Conservation (phyloP, 192 early-diverging fungal genomes). For the Coemansia sp. region DNA sequence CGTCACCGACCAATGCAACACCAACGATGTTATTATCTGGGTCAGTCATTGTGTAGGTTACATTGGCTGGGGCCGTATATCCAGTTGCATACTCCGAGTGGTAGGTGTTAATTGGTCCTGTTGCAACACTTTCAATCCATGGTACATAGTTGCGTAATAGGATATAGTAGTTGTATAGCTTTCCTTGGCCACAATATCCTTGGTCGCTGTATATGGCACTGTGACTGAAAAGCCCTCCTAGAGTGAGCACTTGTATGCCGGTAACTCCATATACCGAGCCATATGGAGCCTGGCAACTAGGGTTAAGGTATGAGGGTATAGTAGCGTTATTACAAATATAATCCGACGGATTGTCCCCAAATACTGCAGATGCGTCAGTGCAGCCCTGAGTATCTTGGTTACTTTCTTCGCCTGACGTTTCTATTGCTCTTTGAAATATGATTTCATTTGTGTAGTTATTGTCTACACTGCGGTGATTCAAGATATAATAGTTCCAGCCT, state of each 20-base stretch:
- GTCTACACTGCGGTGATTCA: background rate
- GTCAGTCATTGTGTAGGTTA: constrained; percentile 4
- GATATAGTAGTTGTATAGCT: constrained; percentile 27
- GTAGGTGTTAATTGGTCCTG: background rate
- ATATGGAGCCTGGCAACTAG: constrained; percentile 2
- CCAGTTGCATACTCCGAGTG: constrained; percentile 3
- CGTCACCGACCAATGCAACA: constrained; percentile 6
- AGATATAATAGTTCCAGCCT: background rate
- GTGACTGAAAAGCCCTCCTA: constrained; percentile 10
- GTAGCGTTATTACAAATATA: constrained; percentile 4
- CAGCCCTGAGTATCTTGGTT: background rate
- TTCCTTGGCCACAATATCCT: constrained; percentile 16
- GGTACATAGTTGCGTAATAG: constrained; percentile 30
- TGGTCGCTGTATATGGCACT: constrained; percentile 6
- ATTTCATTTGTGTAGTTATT: background rate
- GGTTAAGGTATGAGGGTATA: background rate
- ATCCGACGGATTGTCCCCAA: background rate
- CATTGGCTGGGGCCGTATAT: constrained; percentile 7
- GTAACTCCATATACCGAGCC: constrained; percentile 1
- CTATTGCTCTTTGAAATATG: background rate
- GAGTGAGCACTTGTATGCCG: background rate
- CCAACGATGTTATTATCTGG: background rate
- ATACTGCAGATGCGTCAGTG: constrained; percentile 8
- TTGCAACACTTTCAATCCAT: constrained; percentile 15
- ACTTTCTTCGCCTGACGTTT: background rate